These are phyloP conservation scores for Megacollybia marginata DNA, from an alignment of 768 basidiomycete genomes.

Conservation along the genomic window DNA sequence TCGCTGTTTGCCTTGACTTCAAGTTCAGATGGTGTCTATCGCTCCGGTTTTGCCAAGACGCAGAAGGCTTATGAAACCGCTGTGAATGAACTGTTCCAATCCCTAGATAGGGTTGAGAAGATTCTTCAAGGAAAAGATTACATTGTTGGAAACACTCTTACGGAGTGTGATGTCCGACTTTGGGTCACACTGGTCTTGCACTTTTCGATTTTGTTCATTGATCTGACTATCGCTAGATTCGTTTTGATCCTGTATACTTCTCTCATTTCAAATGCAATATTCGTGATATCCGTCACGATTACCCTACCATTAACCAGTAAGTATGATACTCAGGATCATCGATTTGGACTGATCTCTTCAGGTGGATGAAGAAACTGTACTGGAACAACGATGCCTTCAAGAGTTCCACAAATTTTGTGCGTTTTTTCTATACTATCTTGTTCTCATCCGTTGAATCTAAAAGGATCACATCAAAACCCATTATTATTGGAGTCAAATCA, in stretches of 20 bases:
- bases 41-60: constrained; percentile 76
- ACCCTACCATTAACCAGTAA: constrained; percentile 71
- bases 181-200: constrained; percentile 84
- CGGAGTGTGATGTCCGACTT: constrained; percentile 80
- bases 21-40: constrained; percentile 74
- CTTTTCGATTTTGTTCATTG: neutral
- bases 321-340: constrained; percentile 8
- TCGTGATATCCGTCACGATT: constrained; percentile 77
- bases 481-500: constrained; percentile 59
- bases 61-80: constrained; percentile 78
- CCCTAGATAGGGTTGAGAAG: constrained; percentile 77
- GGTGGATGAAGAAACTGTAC: constrained; percentile 84
- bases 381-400: constrained; percentile 89
- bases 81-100: constrained; percentile 66
- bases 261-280: constrained; percentile 94
- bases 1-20: neutral
- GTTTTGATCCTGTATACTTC: constrained; percentile 87
- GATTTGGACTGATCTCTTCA: constrained; percentile 13
- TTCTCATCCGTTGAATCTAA: neutral
- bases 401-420: constrained; percentile 80
- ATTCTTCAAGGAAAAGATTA: constrained; percentile 74
- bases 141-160: constrained; percentile 75
- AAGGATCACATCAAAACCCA: constrained; percentile 32
- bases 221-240: constrained; percentile 38
- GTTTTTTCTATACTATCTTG: constrained; percentile 27